A percentile compares a stretch with the other conserved stretches of the same genome.
Evolutionary conservation across 495 filamentous ascomycete genomes (phyloP).

Genomic region (Staphylotrichum tortipilum): DNA sequence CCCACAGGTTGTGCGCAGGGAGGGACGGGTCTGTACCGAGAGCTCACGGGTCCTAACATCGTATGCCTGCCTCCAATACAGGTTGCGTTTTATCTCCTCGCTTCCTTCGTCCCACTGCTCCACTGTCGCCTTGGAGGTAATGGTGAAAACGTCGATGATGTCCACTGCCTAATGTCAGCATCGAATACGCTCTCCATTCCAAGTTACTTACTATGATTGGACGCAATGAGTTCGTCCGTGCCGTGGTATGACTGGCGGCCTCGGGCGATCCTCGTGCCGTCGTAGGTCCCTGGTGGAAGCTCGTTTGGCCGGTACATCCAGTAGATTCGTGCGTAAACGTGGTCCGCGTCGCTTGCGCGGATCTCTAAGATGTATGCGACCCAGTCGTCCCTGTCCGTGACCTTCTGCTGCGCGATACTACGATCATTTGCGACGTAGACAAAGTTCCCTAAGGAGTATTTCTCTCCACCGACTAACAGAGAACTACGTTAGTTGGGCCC

Average conservation of each 20-base stretch:
- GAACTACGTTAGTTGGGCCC: neutral
- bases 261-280: conserved; percentile 35
- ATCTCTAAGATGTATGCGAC: conserved; percentile 67
- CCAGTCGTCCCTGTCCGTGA: conserved; percentile 46
- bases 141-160: conserved; percentile 45
- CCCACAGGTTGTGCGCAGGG: neutral
- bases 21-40: conserved; percentile 40
- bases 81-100: conserved; percentile 41
- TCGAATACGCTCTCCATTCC: neutral
- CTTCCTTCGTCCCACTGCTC: conserved; percentile 54
- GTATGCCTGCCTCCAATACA: conserved; percentile 61
- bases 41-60: conserved; percentile 48
- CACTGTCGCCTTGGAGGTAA: conserved; percentile 39
- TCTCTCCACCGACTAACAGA: conserved; percentile 45
- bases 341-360: conserved; percentile 53
- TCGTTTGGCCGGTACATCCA: conserved; percentile 76
- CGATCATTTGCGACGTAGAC: conserved; percentile 51
- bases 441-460: conserved; percentile 51
- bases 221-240: conserved; percentile 56
- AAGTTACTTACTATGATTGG: conserved; percentile 58
- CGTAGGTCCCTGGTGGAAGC: conserved; percentile 41
- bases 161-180: conserved; percentile 38
- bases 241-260: conserved; percentile 62
- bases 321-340: conserved; percentile 64
- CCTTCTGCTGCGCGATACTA: conserved; percentile 43